phyloP scores from a whole-genome alignment of 148 eudicot genomes.

The Vaccinium corymbosum region DNA sequence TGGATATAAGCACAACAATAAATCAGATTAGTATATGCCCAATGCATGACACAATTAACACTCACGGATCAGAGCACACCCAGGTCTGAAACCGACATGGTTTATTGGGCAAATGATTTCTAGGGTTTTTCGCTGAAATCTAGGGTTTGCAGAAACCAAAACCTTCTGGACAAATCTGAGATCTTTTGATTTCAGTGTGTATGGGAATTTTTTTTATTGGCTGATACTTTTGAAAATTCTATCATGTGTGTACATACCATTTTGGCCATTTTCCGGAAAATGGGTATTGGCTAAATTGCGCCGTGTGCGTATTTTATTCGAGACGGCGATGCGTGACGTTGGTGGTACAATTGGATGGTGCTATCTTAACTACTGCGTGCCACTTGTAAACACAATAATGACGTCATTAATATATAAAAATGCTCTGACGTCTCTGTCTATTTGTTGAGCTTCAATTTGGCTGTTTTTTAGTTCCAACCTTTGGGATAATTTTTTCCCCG shows the following conservation, averaged over 20 bases:
- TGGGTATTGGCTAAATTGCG: background rate
- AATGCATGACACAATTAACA: background rate
- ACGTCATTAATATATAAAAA: background rate
- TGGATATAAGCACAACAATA: background rate
- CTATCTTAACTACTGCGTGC: background rate
- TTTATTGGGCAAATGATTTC: background rate
- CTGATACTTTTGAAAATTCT: background rate
- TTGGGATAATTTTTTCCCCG: too few species aligned
- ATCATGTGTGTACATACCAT: background rate
- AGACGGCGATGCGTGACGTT: background rate
- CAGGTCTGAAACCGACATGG: background rate
- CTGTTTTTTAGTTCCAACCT: background rate
- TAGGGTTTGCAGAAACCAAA: slow-evolving; percentile 13
- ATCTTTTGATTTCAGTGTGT: background rate
- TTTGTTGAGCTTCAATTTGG: background rate
- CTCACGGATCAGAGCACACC: slow-evolving; percentile 7
- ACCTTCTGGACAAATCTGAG: slow-evolving; percentile 9
- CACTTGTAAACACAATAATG: background rate
- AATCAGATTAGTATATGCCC: background rate
- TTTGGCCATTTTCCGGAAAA: background rate
- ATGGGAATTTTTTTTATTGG: background rate
- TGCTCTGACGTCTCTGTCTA: background rate
- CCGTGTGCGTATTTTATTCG: background rate
- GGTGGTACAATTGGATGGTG: slow-evolving; percentile 2
- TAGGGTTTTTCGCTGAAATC: background rate